Evolutionary conservation across 768 basidiomycete genomes (phyloP).

Genomic region (Leccinum pellstonianum): DNA sequence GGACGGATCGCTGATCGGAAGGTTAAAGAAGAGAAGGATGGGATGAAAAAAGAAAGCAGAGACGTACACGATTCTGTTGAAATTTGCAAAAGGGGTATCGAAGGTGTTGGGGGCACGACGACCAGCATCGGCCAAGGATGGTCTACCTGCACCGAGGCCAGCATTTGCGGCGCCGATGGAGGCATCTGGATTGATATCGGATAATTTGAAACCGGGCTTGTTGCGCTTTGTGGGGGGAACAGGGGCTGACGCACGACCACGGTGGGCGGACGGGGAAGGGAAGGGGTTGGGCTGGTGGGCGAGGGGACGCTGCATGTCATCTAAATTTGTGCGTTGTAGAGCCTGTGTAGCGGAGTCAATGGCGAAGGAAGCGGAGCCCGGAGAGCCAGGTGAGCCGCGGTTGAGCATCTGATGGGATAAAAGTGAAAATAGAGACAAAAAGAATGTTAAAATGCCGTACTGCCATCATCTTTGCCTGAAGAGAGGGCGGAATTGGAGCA

Average conservation of each 20-base stretch:
- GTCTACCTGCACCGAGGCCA: constrained; percentile 70
- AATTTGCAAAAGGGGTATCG: constrained; percentile 86
- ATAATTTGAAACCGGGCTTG: constrained; percentile 60
- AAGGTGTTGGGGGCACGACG: constrained; percentile 42
- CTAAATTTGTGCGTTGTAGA: constrained; percentile 38
- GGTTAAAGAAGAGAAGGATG: constrained; percentile 4
- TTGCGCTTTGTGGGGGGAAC: constrained; percentile 42
- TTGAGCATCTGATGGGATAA: constrained; percentile 44
- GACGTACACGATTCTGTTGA: constrained; percentile 89
- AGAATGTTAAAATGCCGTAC: constrained; percentile 42
- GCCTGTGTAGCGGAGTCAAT: constrained; percentile 43
- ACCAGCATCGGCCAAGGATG: constrained; percentile 44
- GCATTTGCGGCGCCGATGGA: constrained; percentile 59
- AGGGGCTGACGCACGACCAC: constrained; percentile 33
- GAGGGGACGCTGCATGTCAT: constrained; percentile 29
- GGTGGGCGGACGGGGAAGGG: constrained; percentile 30
- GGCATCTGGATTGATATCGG: constrained; percentile 53
- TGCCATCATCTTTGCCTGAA: constrained; percentile 93
- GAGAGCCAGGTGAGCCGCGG: constrained; percentile 33
- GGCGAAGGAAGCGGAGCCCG: constrained; percentile 28
- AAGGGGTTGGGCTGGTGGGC: constrained; percentile 37
- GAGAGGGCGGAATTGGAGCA: constrained; percentile 80
- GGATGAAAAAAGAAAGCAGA: constrained; percentile 6
- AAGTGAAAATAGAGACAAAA: constrained; percentile 15
- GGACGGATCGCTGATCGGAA: constrained; percentile 74